These are phyloP conservation scores for Parastagonospora nodorum DNA, from an alignment of 2,329 filamentous ascomycete genomes.

Conservation along the genomic window DNA sequence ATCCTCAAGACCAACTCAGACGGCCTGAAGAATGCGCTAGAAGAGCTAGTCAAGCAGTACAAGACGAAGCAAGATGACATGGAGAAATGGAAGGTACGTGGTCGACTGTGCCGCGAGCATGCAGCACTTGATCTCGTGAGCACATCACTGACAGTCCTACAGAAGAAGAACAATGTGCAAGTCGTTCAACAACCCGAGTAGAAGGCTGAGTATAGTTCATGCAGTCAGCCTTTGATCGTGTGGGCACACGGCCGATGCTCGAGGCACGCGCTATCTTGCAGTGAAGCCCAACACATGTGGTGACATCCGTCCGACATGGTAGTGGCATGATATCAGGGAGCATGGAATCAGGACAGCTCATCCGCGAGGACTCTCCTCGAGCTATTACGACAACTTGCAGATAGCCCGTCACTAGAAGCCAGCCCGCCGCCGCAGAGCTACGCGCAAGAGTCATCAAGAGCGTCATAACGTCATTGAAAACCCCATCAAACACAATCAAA, in stretches of 20 bases:
- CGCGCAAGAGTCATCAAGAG: too few species aligned
- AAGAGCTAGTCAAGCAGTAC: constrained; percentile 95
- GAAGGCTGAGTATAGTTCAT: constrained; percentile 3
- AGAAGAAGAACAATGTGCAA: constrained; percentile 91
- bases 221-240: constrained; percentile 18
- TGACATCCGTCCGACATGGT: too few species aligned
- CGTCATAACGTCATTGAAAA: too few species aligned
- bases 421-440: too few species aligned
- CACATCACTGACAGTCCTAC: constrained; percentile 26
- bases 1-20: constrained; percentile 92
- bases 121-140: background rate
- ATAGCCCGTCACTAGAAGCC: too few species aligned
- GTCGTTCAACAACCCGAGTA: constrained; percentile 72
- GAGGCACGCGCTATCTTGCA: constrained; percentile 18
- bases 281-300: constrained; percentile 8
- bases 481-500: too few species aligned
- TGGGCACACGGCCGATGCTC: constrained; percentile 16
- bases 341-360: too few species aligned
- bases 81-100: constrained; percentile 94
- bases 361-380: too few species aligned
- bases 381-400: too few species aligned
- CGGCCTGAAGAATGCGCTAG: constrained; percentile 89
- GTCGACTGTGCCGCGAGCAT: background rate
- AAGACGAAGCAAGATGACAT: constrained; percentile 92
- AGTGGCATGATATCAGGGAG: too few species aligned